These are phyloP conservation scores for Pyrenophora tritici-repentis DNA, from an alignment of 2,329 filamentous ascomycete genomes.

Conservation along the genomic window DNA sequence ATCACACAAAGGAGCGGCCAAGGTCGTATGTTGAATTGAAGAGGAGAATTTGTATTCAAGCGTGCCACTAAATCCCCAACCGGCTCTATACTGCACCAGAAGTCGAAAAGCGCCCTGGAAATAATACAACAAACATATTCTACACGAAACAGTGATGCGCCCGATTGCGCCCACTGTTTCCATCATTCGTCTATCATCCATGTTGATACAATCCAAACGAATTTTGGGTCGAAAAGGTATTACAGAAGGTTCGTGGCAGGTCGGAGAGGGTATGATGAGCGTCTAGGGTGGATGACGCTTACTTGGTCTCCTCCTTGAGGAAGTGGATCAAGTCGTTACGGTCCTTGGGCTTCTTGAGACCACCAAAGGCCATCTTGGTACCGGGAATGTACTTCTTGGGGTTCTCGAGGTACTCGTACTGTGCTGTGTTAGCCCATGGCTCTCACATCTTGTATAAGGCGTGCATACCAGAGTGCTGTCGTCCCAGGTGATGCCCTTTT, in stretches of 20 bases:
- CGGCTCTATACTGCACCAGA: conserved; percentile 42
- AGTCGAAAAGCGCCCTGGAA: conserved; percentile 38
- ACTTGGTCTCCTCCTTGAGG: conserved; percentile 72
- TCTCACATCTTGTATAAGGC: background rate
- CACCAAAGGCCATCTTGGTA: conserved; percentile 99
- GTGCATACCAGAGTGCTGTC: conserved; percentile 76
- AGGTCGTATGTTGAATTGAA: conserved; percentile 5
- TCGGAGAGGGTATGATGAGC: conserved; percentile 23
- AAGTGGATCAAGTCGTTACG: conserved; percentile 96
- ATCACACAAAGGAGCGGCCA: background rate
- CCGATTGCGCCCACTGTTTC: conserved; percentile 31
- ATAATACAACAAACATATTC: conserved; percentile 45
- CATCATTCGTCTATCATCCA: conserved; percentile 49
- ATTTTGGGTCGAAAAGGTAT: conserved; percentile 30
- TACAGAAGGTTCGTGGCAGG: conserved; percentile 35
- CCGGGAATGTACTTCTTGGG: conserved; percentile 99
- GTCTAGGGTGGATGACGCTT: conserved; percentile 52
- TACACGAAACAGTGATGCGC: conserved; percentile 38
- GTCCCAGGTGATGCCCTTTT: conserved; percentile 88
- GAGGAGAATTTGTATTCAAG: conserved; percentile 46
- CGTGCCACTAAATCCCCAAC: conserved; percentile 44
- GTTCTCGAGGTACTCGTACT: conserved; percentile 99
- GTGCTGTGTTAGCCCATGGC: conserved; percentile 22
- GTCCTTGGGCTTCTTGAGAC: conserved; percentile 99
- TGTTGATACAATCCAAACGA: conserved; percentile 45